Base-by-base conservation (phyloP, 2,329 filamentous ascomycete species). In the Penicillium sp. region DNA sequence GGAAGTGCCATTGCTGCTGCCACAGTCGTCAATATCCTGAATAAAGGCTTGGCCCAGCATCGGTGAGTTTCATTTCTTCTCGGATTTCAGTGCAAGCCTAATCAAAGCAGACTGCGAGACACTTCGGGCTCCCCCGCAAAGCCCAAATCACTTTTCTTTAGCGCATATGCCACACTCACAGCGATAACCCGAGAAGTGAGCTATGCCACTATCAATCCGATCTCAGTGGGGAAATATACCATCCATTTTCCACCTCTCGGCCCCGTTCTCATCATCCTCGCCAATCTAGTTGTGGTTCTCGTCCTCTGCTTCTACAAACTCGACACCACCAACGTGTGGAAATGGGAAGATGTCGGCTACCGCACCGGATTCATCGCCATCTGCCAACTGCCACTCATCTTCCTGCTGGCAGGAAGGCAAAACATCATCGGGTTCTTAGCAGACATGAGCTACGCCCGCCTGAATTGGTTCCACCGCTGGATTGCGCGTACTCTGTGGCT, bases 311-410 rank as follows among this genome's bases (percentile, higher is more conserved):
- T 84, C 56, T 84, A 83, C 63, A 76, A 76, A 29, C 71, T 84
- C 28, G 71, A 84, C 61, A 74, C 80, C 0, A 69, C 64, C 0
- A 71, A 81, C 50, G 66, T 74, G 43, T 77, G 78, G 68, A 70
- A 73, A 39, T 82, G 78, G 73, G 82, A 85, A 60, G 70, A 77
- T 42, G 76, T 85, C 50, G 83, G 78, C 12, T 84, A 83, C 60
- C 76, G 81, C 29, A 78, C 77, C 4, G 81, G 79, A 4, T 81
- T 78, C 49, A 72, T 84, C 41, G 74, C 79, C 12, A 70, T 83
- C 43, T 71, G 74, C 9, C 81, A 84, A 58, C 59, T 84, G 3
- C 81, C 81, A 1, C 65, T 84, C n/a, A 72, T 84, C 47, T 79
- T 82, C 58, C 68, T 84, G 10, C 74, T 84, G 33, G 75, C 80